Base-by-base conservation (phyloP, 2,329 filamentous ascomycete species). In the Aspergillus brunneoviolaceus region DNA sequence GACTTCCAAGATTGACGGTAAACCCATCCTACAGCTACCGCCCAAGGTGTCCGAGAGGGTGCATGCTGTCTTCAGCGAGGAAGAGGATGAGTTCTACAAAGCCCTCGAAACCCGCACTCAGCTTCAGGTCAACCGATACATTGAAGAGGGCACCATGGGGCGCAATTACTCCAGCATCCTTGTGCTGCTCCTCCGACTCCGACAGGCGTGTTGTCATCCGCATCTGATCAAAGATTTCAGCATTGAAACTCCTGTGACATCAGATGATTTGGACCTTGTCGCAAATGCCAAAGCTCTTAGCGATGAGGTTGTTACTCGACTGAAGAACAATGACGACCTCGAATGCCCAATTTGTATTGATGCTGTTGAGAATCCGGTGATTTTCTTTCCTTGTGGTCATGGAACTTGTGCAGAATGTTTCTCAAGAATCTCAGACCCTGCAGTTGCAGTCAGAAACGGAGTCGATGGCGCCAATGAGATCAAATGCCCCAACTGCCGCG, bases 281-380 rank as follows among this genome's bases (percentile, higher is more conserved):
- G 80, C 82, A 2, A 81, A 91, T 21, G 90, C 91, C 1, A 84
- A 84, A 67, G 72, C 79, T 21, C 79, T 96, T 11, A 73, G 80
- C 5, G 66, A 74, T 0, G 79, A 85, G 2, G 89, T 91, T 12
- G 81, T 96, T 19, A 70, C 79, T n/a, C 85, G 91, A 6, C 82
- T 95, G 70, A 89, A 80, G 63, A 76, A 79, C 12, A 76, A 79
- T 5, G 81, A 86, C 1, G 83, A 81, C 2, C 91, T 94, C 53
- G 89, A 93, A 71, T 96, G 92, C 69, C 90, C 90, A 0, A 87
- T 95, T 21, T 96, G 92, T 72, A 88, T 90, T 60, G 92, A 96
- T 68, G 87, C 82, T 2, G 85, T 89, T 6, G 81, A 84, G 14
- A 92, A 93, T 63, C 90, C 91, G 0, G 85, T 85, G 3, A 90